Conservation (phyloP, 345 rosid genomes). For the Xanthoceras sorbifolium region DNA sequence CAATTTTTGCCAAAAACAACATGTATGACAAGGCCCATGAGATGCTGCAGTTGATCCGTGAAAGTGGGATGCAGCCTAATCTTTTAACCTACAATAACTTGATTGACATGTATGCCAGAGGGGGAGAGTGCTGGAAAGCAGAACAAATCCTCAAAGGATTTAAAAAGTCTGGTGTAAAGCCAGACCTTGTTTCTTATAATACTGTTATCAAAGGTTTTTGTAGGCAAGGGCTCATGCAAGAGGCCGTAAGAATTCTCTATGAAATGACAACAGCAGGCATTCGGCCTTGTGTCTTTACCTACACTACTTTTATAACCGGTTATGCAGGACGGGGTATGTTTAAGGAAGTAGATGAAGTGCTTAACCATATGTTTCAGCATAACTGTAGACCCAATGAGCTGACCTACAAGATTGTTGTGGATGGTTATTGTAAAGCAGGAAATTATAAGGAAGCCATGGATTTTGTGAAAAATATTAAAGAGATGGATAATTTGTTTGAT, state of each 20-base stretch:
- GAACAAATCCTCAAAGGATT: conserved; percentile 71
- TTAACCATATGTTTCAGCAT: conserved; percentile 69
- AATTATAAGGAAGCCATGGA: conserved; percentile 77
- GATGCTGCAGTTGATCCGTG: conserved; percentile 52
- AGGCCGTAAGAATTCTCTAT: conserved; percentile 70
- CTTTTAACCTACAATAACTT: conserved; percentile 83
- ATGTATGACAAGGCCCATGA: conserved; percentile 61
- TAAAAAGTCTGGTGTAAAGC: conserved; percentile 44
- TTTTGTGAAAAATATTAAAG: conserved; percentile 64
- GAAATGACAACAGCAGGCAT: conserved; percentile 73
- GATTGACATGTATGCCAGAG: conserved; percentile 90
- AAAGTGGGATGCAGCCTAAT: conserved; percentile 71
- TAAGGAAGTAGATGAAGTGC: conserved; percentile 63
- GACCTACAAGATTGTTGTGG: conserved; percentile 84
- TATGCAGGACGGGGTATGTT: conserved; percentile 71
- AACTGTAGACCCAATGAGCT: conserved; percentile 72
- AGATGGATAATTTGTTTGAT: conserved; percentile 51
- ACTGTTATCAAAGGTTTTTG: conserved; percentile 95
- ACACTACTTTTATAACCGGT: conserved; percentile 76
- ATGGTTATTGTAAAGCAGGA: conserved; percentile 75
- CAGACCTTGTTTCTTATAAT: conserved; percentile 83
- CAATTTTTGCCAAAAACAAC: conserved; percentile 67
- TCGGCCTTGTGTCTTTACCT: conserved; percentile 82
- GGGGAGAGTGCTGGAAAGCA: conserved; percentile 83
- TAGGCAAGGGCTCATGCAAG: conserved; percentile 79